These are phyloP conservation scores for Chlamydomonas sp. DNA, from an alignment of 139 green algal species.

Conservation along the genomic window DNA sequence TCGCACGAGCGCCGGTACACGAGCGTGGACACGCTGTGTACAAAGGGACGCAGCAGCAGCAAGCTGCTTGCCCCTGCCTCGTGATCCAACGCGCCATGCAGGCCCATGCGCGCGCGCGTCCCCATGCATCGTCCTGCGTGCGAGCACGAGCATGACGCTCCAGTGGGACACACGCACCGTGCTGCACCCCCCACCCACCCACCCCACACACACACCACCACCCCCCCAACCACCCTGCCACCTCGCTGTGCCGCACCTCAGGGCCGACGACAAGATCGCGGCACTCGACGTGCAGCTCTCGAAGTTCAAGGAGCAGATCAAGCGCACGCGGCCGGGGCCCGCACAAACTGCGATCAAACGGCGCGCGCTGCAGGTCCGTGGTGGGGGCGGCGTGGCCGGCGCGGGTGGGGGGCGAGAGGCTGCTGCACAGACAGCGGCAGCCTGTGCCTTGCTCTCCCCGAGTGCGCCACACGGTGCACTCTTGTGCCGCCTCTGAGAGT, in stretches of 20 bases:
- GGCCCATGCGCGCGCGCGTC: too few relatives aligned
- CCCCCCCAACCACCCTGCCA: too few relatives aligned
- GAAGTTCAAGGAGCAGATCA: slow-evolving; percentile 81
- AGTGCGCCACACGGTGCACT: slow-evolving; percentile 2
- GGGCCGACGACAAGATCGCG: slow-evolving; percentile 88
- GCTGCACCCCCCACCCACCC: too few relatives aligned
- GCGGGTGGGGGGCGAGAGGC: too few relatives aligned
- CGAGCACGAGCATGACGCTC: too few relatives aligned
- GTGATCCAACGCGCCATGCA: not conserved
- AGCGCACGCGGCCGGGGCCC: slow-evolving; percentile 69
- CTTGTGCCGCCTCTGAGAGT: too few relatives aligned
- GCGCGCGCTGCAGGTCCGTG: slow-evolving; percentile 61
- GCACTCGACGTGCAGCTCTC: slow-evolving; percentile 89
- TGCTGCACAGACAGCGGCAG: too few relatives aligned
- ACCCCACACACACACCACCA: too few relatives aligned
- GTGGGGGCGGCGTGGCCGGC: not conserved
- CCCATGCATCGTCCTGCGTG: too few relatives aligned
- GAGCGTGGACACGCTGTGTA: not conserved
- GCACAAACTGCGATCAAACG: slow-evolving; percentile 86
- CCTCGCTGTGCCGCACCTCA: too few relatives aligned
- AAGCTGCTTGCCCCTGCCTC: not conserved
- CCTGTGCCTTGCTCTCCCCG: not conserved
- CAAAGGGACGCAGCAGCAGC: not conserved
- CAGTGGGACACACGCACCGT: too few relatives aligned
- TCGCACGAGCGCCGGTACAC: too few relatives aligned